Conservation (phyloP, 768 basidiomycete genomes). For the Suillus subalutaceus region DNA sequence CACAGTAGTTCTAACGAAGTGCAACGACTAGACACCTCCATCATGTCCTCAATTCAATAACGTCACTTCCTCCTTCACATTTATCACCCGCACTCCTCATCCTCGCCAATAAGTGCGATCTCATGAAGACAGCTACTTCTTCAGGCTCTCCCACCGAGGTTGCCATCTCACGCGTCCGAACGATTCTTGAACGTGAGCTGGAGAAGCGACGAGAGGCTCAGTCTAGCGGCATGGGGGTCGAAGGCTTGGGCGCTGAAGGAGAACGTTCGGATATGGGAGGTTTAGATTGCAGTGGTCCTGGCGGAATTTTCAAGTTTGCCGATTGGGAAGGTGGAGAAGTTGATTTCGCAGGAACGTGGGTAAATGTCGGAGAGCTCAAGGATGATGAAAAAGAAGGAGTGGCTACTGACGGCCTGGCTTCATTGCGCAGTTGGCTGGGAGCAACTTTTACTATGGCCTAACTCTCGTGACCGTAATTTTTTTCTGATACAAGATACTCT, state of each 20-base stretch:
- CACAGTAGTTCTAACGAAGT: slow-evolving; percentile 9
- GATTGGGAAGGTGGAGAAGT: slow-evolving; percentile 90
- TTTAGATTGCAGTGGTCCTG: slow-evolving; percentile 64
- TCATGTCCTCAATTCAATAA: slow-evolving; percentile 65
- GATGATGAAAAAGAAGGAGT: slow-evolving; percentile 44
- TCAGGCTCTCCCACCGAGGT: slow-evolving; percentile 43
- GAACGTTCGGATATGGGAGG: slow-evolving; percentile 70
- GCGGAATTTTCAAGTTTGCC: slow-evolving; percentile 66
- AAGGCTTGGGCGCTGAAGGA: slow-evolving; percentile 73
- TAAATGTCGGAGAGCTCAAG: slow-evolving; percentile 35
- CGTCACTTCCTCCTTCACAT: slow-evolving; percentile 73
- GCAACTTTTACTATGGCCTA: slow-evolving; percentile 37
- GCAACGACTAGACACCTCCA: slow-evolving; percentile 65
- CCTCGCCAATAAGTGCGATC: slow-evolving; percentile 77
- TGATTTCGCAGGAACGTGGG: slow-evolving; percentile 62
- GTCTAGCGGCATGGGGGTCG: slow-evolving; percentile 66
- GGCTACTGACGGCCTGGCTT: slow-evolving; percentile 40
- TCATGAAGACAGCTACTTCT: slow-evolving; percentile 52
- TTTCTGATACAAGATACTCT: slow-evolving; percentile 16
- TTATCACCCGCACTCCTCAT: slow-evolving; percentile 61
- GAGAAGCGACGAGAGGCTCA: slow-evolving; percentile 74
- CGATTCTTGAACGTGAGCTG: slow-evolving; percentile 81
- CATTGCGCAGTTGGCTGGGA: slow-evolving; percentile 54
- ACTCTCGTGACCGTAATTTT: slow-evolving; percentile 28
- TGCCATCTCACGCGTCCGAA: slow-evolving; percentile 71